phyloP scores from a whole-genome alignment of 352 stramenopile species.

The Albugo laibachii region DNA sequence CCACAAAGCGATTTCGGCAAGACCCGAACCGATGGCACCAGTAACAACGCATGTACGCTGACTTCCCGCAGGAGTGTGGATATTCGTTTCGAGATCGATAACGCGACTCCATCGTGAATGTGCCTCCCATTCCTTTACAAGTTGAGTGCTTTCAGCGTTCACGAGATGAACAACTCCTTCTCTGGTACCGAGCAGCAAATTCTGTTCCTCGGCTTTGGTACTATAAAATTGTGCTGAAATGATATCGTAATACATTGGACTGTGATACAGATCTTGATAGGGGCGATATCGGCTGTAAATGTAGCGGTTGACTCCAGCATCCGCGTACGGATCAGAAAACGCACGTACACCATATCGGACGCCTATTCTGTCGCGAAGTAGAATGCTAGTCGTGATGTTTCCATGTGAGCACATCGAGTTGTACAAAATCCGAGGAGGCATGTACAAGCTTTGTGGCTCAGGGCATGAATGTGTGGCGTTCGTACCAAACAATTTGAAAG shows the following conservation, averaged over 20 bases:
- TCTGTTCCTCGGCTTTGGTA: constrained; percentile 4
- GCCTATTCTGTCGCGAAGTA: constrained; percentile 22
- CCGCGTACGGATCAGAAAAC: constrained; percentile 28
- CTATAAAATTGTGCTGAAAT: too few relatives aligned
- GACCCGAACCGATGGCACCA: constrained; percentile 22
- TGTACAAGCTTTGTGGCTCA: constrained; percentile 16
- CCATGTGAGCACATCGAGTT: constrained; percentile 14
- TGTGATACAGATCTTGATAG: constrained; percentile 32
- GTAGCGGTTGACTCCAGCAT: constrained; percentile 56
- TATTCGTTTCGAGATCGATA: constrained; percentile 49
- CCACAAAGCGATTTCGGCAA: constrained; percentile 50
- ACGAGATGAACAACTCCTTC: constrained; percentile 37
- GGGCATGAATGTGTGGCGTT: constrained; percentile 48
- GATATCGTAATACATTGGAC: not conserved
- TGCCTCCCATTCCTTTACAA: constrained; percentile 58
- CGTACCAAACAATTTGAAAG: constrained; percentile 54
- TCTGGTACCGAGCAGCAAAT: constrained; percentile 57
- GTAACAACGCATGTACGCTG: constrained; percentile 38
- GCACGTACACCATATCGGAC: constrained; percentile 22
- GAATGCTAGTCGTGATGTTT: constrained; percentile 42
- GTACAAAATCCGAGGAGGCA: too few relatives aligned
- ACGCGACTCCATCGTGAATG: constrained; percentile 51
- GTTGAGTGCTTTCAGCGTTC: constrained; percentile 33
- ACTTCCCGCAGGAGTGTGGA: constrained; percentile 22
- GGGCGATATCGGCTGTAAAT: constrained; percentile 59